A percentile compares a stretch with the other conserved stretches of the same genome.
phyloP scores from a whole-genome alignment of 495 filamentous ascomycete genomes.

The Penicillium waksmanii region DNA sequence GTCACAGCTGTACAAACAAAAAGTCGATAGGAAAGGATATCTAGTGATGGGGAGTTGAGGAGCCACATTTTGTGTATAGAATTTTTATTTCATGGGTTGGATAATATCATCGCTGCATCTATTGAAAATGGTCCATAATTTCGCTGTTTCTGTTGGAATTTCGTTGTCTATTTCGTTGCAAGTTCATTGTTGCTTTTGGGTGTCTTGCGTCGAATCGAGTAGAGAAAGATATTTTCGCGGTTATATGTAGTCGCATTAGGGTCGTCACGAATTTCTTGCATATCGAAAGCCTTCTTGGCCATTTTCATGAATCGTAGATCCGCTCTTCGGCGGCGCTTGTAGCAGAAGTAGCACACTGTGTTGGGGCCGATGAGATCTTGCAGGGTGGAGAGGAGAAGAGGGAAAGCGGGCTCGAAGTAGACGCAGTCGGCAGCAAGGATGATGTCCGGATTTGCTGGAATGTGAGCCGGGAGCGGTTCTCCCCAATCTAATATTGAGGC shows the following conservation, averaged over 20 bases:
- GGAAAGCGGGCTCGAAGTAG: slow-evolving; percentile 95
- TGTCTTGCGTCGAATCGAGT: slow-evolving; percentile 56
- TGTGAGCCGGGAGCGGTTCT: slow-evolving; percentile 35
- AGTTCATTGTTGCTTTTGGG: slow-evolving; percentile 13
- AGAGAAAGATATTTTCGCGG: slow-evolving; percentile 67
- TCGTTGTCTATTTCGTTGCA: slow-evolving; percentile 18
- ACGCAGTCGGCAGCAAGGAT: slow-evolving; percentile 95
- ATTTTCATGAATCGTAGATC: slow-evolving; percentile 73
- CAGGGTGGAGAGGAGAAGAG: slow-evolving; percentile 80
- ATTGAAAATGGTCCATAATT: not conserved
- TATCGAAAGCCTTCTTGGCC: slow-evolving; percentile 64
- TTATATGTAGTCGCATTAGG: slow-evolving; percentile 59
- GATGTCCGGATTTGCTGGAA: slow-evolving; percentile 63
- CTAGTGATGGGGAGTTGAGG: slow-evolving; percentile 1
- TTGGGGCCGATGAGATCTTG: slow-evolving; percentile 58
- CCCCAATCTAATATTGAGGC: slow-evolving; percentile 78
- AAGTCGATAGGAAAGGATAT: not conserved
- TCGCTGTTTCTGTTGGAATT: not conserved
- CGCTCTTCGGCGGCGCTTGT: slow-evolving; percentile 81
- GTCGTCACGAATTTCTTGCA: slow-evolving; percentile 66
- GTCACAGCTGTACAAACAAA: not conserved
- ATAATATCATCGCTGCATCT: slow-evolving; percentile 16
- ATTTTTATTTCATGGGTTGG: slow-evolving; percentile 11
- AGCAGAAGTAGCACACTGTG: slow-evolving; percentile 89
- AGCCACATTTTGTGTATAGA: slow-evolving; percentile 10